Base-by-base conservation (phyloP, 2,329 filamentous ascomycete genomes). In the Aspergillus neoniger region DNA sequence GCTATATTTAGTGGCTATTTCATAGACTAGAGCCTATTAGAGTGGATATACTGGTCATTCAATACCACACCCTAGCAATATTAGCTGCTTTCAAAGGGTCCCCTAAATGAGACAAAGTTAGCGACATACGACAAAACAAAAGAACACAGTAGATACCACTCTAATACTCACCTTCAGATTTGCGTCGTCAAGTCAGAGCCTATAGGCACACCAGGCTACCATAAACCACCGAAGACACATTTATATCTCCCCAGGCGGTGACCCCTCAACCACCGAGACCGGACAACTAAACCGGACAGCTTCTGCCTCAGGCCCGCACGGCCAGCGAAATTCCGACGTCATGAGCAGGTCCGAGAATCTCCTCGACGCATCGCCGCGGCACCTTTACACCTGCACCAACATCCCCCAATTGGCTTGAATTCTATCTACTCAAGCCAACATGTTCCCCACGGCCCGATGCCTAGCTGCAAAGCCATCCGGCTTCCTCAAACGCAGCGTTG, bases 401-500 rank as follows among this genome's bases (percentile, higher is more conserved):
- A 50, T 30, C 15, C 15, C 28, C 17, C 48, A 38, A 48, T 43
- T 44, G 32, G 32, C 32, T 36, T 36, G 32, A 5, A 6, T 14
- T 14, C 12, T 36, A 36, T 54, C 48, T 30, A 32, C 21, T 14
- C 36, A 43, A 52, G 39, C n/a, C 57, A 64, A n/a, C 10, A 75
- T 79, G 77, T 69, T 79, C 30, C 77, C 77, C 48, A 79, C 77
- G 14, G 69, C 72, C 30, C 68, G 72, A 55, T 75, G 76, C 55
- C 64, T 79, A 57, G 73, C 76, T 48, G 71, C 74, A 9, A 74
- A 74, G 60, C 70, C 74, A 14, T 59, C 70, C 9, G 83, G 85
- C 56, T 87, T 88, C 74, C 73, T 85, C 69, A 82, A 79, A 65
- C 81, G 85, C 54, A 87, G 83, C 62, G 72, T 86, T 57, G 83